Conservation (phyloP, 2,329 filamentous ascomycete genomes). For the Trichoderma afroharzianum region DNA sequence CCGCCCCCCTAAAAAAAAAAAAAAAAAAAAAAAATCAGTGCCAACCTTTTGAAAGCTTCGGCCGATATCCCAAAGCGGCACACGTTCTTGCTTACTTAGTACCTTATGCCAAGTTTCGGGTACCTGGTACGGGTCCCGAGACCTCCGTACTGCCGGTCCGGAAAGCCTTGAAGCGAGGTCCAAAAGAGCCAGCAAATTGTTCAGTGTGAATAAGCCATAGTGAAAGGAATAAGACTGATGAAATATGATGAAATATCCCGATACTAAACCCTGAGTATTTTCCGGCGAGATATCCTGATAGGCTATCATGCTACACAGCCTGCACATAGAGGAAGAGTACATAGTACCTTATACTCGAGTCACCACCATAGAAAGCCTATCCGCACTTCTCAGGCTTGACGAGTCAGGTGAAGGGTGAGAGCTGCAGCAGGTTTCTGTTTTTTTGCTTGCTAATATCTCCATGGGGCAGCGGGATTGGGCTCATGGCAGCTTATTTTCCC, state of each 20-base stretch:
- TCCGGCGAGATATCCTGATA: background rate
- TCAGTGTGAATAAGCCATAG: background rate
- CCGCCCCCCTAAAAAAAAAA: background rate
- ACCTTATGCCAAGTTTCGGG: background rate
- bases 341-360: background rate
- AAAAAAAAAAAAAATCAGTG: background rate
- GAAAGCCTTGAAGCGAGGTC: background rate
- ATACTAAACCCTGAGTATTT: background rate
- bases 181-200: background rate
- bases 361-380: background rate
- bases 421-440: background rate
- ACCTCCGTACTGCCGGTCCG: background rate
- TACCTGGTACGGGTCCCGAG: background rate
- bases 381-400: background rate
- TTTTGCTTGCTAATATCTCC: background rate
- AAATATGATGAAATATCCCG: background rate
- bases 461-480: background rate
- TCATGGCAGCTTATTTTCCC: background rate
- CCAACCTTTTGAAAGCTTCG: background rate
- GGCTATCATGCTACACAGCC: background rate
- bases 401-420: background rate
- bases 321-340: background rate
- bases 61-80: background rate
- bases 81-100: background rate
- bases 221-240: background rate